phyloP scores from a whole-genome alignment of 345 rosid genomes.

The Ceriops decandra region DNA sequence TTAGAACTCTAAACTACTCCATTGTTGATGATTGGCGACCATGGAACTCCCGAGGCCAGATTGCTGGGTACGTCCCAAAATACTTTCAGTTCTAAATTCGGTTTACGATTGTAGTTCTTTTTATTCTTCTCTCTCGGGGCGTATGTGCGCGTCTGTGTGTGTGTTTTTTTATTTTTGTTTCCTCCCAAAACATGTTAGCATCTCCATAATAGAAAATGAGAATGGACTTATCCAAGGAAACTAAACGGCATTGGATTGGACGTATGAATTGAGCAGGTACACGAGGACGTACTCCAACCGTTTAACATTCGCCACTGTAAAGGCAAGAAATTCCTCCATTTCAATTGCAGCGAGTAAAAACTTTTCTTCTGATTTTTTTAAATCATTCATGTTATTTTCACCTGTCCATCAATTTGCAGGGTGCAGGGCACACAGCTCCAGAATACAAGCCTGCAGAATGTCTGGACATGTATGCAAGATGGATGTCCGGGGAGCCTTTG shows the following conservation, averaged over 20 bases:
- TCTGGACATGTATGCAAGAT: neutral
- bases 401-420: neutral
- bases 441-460: neutral
- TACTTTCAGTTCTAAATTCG: neutral
- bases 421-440: constrained; percentile 1
- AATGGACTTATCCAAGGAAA: no score
- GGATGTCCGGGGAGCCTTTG: neutral
- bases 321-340: constrained; percentile 29
- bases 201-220: no score
- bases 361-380: neutral
- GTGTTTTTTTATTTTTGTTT: neutral
- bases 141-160: no score
- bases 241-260: neutral
- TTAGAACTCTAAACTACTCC: constrained; percentile 48
- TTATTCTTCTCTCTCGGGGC: neutral
- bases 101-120: neutral
- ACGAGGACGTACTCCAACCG: constrained; percentile 52
- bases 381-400: neutral
- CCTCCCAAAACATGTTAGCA: neutral
- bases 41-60: constrained; percentile 45
- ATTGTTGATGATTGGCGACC: constrained; percentile 56
- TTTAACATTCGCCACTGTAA: constrained; percentile 65
- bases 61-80: constrained; percentile 43
- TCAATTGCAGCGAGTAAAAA: no score
- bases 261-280: constrained; percentile 31